Evolutionary conservation across 2,329 filamentous ascomycete species (phyloP).

Genomic region (Sclerotinia borealis): DNA sequence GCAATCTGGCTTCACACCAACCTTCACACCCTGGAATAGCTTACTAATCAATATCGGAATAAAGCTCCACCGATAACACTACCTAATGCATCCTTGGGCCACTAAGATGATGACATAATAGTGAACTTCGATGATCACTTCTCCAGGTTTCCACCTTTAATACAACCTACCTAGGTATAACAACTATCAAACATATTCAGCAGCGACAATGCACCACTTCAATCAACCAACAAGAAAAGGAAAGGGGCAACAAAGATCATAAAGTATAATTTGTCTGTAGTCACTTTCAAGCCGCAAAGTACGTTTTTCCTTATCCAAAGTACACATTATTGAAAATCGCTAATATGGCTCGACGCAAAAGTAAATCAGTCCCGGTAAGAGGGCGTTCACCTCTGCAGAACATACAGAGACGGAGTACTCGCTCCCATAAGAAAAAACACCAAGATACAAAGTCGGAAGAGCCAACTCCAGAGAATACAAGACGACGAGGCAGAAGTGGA

Average conservation of each 20-base stretch:
- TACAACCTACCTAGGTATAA: no score
- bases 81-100: background rate
- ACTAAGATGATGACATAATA: slow-evolving; percentile 3
- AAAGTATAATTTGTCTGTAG: background rate
- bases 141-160: slow-evolving; percentile 3
- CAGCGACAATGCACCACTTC: background rate
- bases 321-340: background rate
- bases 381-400: no score
- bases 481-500: background rate
- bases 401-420: no score
- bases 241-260: background rate
- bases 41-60: slow-evolving; percentile 16
- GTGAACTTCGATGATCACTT: background rate
- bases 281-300: background rate
- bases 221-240: background rate
- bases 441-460: no score
- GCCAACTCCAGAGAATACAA: background rate
- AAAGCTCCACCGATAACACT: slow-evolving; percentile 16
- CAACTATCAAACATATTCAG: background rate
- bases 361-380: no score
- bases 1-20: slow-evolving; percentile 20
- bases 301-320: background rate
- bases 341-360: background rate
- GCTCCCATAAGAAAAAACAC: no score
- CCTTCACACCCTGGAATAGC: background rate